phyloP scores from a whole-genome alignment of 140 eudicot genomes.

The Cichorium intybus region DNA sequence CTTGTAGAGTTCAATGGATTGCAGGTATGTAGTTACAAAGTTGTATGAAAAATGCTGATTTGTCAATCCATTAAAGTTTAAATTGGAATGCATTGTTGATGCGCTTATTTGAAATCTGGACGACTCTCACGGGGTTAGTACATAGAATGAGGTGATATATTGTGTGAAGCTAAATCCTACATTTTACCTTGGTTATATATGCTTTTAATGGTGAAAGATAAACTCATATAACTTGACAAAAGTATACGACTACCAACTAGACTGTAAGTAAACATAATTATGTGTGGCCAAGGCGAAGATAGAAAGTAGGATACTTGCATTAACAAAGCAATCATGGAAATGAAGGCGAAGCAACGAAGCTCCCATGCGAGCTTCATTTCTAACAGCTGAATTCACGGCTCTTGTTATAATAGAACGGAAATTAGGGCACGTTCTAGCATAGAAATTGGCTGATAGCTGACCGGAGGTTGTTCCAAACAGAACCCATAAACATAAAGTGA shows the following conservation, averaged over 20 bases:
- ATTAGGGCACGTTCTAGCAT: conserved; percentile 54
- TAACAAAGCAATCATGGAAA: conserved; percentile 83
- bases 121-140: background rate
- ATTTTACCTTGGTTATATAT: too few relatives aligned
- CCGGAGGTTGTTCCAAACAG: conserved; percentile 38
- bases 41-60: too few relatives aligned
- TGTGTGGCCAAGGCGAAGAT: background rate
- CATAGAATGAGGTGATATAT: background rate
- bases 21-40: too few relatives aligned
- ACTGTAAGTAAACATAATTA: background rate
- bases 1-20: too few relatives aligned
- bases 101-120: background rate
- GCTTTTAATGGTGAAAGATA: background rate
- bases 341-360: conserved; percentile 91
- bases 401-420: conserved; percentile 35
- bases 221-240: background rate
- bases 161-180: background rate
- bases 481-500: conserved; percentile 16
- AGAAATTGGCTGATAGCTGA: conserved; percentile 60
- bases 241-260: background rate
- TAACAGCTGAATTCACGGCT: conserved; percentile 54
- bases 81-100: too few relatives aligned
- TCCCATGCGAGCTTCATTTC: conserved; percentile 76
- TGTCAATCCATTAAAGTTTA: too few relatives aligned
- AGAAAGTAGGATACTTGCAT: conserved; percentile 39